phyloP scores from a whole-genome alignment of 495 filamentous ascomycete genomes.

The Cryomyces antarcticus region DNA sequence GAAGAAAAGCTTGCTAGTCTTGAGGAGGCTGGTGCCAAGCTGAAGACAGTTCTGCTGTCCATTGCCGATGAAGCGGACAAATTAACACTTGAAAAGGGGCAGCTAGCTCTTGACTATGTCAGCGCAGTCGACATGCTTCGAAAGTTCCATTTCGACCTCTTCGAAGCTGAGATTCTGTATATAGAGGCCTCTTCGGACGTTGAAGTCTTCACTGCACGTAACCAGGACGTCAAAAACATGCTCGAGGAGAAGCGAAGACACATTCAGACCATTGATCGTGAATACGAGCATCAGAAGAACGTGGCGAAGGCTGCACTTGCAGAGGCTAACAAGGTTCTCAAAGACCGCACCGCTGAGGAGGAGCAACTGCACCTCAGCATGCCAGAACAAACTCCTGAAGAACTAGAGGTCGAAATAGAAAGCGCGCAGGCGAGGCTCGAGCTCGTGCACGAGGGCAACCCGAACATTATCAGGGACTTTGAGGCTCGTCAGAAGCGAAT shows the following conservation, averaged over 20 bases:
- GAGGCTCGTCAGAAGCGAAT: conserved; percentile 46
- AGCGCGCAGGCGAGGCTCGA: conserved; percentile 54
- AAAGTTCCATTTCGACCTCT: conserved; percentile 34
- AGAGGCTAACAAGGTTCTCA: conserved; percentile 15
- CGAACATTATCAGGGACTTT: conserved; percentile 54
- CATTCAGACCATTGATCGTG: conserved; percentile 7
- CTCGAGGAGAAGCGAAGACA: conserved; percentile 28
- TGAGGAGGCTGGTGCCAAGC: conserved; percentile 22
- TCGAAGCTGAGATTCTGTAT: conserved; percentile 44
- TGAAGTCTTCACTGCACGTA: conserved; percentile 38
- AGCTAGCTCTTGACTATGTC: conserved; percentile 41
- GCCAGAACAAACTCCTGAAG: conserved; percentile 31
- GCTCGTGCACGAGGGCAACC: conserved; percentile 61
- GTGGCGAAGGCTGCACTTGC: conserved; percentile 9
- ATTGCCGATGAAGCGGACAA: conserved; percentile 33
- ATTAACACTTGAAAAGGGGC: conserved; percentile 38
- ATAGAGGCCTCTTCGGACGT: conserved; percentile 70
- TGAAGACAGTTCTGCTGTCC: conserved; percentile 21
- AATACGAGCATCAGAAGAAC: conserved; percentile 1
- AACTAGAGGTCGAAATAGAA: conserved; percentile 53
- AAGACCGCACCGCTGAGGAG: conserved; percentile 13
- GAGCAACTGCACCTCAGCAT: conserved; percentile 12
- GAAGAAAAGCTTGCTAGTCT: conserved; percentile 27
- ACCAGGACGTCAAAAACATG: conserved; percentile 31
- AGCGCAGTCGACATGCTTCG: conserved; percentile 39